Base-by-base conservation (phyloP, 192 early-diverging fungal genomes). In the Backusella parvicylindrica region DNA sequence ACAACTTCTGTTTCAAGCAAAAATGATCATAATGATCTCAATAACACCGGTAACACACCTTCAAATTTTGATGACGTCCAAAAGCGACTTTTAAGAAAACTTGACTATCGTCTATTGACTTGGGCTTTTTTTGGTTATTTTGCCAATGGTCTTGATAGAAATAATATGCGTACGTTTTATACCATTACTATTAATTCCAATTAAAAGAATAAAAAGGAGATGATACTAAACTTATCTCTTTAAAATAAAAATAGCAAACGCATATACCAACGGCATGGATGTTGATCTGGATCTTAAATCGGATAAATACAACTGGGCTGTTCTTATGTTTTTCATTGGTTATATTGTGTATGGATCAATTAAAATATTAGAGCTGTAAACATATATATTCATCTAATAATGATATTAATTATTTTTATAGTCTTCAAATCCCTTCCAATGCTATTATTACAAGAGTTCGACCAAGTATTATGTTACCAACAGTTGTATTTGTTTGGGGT, bases 241-340 rank as follows among this genome's bases (percentile, higher is more conserved):
- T 69, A 23, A 23, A 43, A 12, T 43, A 16, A 23, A 35, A 23
- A 31, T 40, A 80, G 78, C 75, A 23, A 79, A 79, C 43, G 81
- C 81, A 2, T 79, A 79, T 47, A 82, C 77, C 21, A 79, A 64
- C 40, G 81, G 81, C 18, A 72, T 82, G 67, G 56, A 71, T 64
- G 77, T 73, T 73, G 85, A 89, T 41, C 75, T 91, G 13, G 70
- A 40, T 33, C 73, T 88, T 13, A 74, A 40, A 21, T 32, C 71
- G 21, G 68, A 53, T 33, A 60, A 86, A 70, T 91, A 87, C 78
- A 90, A 90, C 65, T 87, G 87, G 86, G 78, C 86, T 67, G 40
- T 93, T 12, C 84, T 88, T 33, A 84, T 88, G 69, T 92, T 91
- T 77, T 93, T 91, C 70, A 75, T 92, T 66, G 89, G 87, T 68